Evolutionary conservation across 2,329 filamentous ascomycete species (phyloP), one percentile per base, ranked within the genome.

Genomic region (Exophiala xenobiotica): DNA sequence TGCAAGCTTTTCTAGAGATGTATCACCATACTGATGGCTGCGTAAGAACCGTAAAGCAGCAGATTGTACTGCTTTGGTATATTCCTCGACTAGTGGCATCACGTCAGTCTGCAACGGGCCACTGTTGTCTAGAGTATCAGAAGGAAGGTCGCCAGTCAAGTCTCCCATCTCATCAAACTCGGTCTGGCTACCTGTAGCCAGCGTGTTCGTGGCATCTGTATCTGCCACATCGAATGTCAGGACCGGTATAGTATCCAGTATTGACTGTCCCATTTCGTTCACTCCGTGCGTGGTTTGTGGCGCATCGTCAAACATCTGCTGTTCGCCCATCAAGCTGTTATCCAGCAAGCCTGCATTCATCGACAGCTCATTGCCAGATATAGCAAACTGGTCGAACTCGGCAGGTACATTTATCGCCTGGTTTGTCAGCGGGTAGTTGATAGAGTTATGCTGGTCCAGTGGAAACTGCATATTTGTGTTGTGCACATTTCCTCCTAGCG

Each of bases 101-200:
- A 57, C 54, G 43, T 57, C 54, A 11, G 22, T 57, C 16, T 53
- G 47, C 26, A 57, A 37, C 4, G 54, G 51, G 9, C 54, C 51
- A 19, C 38, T 39, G 19, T 44, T 40, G 6, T 29, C n/a, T 12
- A 43, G 6, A 8, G 27, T n/a, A 4, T 23, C n/a, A 8, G 42
- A 46, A 35, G 51, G 20, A 38, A 41, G 35, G 5, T 27, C 16
- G 19, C 19, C 40, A 7, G 44, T 29, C 40, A 53, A 41, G 9
- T 33, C 22, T 4, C 23, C 3, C 29, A 46, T 19, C 7, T 29
- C n/a, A 2, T 41, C 39, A 18, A 51, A 45, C 9, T 26, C 20
- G 9, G 26, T 35, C 3, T 24, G 11, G 4, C 22, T 35, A 26
- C 47, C 7, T 29, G 24, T 11, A 33, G 54, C 22, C 6, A 41